A percentile compares a stretch with the other conserved stretches of the same genome.
These are phyloP conservation scores for Leishmania amazonensis DNA, from an alignment of 208 protist genomes.

Conservation along the genomic window DNA sequence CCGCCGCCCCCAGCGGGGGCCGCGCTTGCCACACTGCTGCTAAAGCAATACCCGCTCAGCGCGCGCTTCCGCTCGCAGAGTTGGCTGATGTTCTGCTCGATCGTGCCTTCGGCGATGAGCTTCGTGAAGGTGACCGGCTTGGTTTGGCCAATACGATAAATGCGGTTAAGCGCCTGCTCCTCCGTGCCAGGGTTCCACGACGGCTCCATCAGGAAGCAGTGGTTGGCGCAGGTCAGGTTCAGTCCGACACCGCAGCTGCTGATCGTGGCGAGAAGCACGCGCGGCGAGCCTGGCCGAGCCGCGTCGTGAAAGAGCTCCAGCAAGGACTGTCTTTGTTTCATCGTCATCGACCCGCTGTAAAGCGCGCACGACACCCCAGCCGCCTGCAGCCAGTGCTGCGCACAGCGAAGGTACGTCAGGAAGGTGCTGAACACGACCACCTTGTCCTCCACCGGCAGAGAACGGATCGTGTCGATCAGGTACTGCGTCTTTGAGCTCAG, in stretches of 20 bases:
- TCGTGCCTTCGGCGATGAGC: constrained; percentile 92
- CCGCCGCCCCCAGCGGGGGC: constrained; percentile 8
- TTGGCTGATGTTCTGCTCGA: constrained; percentile 97
- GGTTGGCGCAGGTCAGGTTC: constrained; percentile 92
- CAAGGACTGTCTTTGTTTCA: constrained; percentile 58
- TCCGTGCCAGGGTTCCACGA: constrained; percentile 93
- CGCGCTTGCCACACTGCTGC: constrained; percentile 2
- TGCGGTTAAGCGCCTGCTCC: constrained; percentile 90
- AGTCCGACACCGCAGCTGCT: constrained; percentile 93
- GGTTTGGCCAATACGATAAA: constrained; percentile 92
- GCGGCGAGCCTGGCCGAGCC: constrained; percentile 19
- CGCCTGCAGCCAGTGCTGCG: constrained; percentile 70
- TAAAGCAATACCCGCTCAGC: constrained; percentile 66
- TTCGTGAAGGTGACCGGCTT: constrained; percentile 93
- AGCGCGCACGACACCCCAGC: constrained; percentile 43
- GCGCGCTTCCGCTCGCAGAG: constrained; percentile 92
- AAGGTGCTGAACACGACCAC: constrained; percentile 95
- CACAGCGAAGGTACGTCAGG: constrained; percentile 90
- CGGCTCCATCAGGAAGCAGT: constrained; percentile 93
- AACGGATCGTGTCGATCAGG: constrained; percentile 43
- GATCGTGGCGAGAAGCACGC: constrained; percentile 88
- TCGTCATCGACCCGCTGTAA: constrained; percentile 51
- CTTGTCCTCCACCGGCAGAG: constrained; percentile 68
- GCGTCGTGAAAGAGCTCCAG: constrained; percentile 46
- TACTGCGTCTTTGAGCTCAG: constrained; percentile 72